Conservation (phyloP, 2,329 filamentous ascomycete species). For the Colletotrichum siamense region DNA sequence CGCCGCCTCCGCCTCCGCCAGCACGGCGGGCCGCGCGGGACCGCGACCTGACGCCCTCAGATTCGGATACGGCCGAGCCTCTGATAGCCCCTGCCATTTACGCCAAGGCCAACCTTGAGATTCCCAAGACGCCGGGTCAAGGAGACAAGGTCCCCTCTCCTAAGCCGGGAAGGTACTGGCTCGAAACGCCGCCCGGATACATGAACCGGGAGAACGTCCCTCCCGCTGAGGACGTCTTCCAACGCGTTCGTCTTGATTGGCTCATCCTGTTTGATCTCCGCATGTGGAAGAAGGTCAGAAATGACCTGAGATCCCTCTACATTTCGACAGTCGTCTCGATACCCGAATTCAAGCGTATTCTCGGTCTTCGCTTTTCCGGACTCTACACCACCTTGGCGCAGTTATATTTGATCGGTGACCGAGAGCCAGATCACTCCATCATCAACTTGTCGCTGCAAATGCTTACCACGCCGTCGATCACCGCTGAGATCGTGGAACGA, state of each 20-base stretch:
- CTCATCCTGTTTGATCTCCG: conserved; percentile 92
- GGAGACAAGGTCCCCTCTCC: conserved; percentile 52
- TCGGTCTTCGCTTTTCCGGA: conserved; percentile 92
- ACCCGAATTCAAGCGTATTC: conserved; percentile 92
- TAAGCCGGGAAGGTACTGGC: conserved; percentile 83
- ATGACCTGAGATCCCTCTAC: conserved; percentile 89
- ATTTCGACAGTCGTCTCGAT: conserved; percentile 96
- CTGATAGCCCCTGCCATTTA: conserved; percentile 67
- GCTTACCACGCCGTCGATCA: conserved; percentile 95
- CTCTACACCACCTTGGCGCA: conserved; percentile 94
- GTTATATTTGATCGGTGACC: conserved; percentile 92
- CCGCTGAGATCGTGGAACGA: conserved; percentile 90
- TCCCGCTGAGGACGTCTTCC: conserved; percentile 84
- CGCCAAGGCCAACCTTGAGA: conserved; percentile 69
- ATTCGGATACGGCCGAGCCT: conserved; percentile 75
- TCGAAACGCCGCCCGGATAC: conserved; percentile 78
- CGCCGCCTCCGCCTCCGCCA: conserved; percentile 64
- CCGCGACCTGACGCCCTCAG: conserved; percentile 71
- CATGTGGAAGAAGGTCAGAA: conserved; percentile 95
- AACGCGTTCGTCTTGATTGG: conserved; percentile 90
- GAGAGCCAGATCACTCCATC: conserved; percentile 97
- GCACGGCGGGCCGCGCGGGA: conserved; percentile 51
- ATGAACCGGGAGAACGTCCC: conserved; percentile 66
- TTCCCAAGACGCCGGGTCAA: conserved; percentile 82
- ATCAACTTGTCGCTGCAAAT: conserved; percentile 97